Evolutionary conservation across 2,329 filamentous ascomycete genomes (phyloP), one percentile per base, ranked within the genome.

Genomic region (Zasmidium angulare): DNA sequence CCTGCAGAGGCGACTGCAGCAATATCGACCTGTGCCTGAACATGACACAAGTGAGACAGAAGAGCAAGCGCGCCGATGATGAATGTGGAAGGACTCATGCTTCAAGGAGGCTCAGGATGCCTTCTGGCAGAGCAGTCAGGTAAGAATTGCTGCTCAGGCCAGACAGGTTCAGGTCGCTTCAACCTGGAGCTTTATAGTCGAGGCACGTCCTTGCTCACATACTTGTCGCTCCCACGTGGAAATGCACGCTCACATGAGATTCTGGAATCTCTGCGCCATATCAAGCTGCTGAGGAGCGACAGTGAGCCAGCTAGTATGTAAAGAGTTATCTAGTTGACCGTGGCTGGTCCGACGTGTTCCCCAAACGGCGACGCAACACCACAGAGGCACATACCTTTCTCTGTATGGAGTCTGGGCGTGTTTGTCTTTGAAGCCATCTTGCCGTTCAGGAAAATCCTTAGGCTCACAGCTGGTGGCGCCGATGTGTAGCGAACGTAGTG

Each of bases 1-100:
- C 55, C 55, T 36, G 59, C 59, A 40, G 50, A 47, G 20, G 55
- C 59, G n/a, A 61, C 22, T 43, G 50, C 59, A 40, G 59, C 55
- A 22, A 61, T 55, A 17, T 61, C 59, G 14, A 58, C 46, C 22
- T 57, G 36, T 17, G 12, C 36, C 4, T 17, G n/a, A 17, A 43
- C 14, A 14, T 3, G 36, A 19, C 12, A 43, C n/a, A 17, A 17
- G 12, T 4, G n/a, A 43, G 36, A 43, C 36, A 19, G 7, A 19
- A 43, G n/a, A 19, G 36, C 36, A 17, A 43, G 36, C n/a, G 36
- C 36, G 12, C 36, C 12, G 36, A 19, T 43, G 36, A 43, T 10
- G 3, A 43, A 17, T 43, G 3, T 43, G 36, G n/a, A 19, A 43
- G 36, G n/a, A 19, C 3, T 7, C 36, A 43, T 43, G 36, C 9